Evolutionary conservation across 1,284 basidiomycete species (phyloP).

Genomic region (Ceratorhiza oryzae-sativae): DNA sequence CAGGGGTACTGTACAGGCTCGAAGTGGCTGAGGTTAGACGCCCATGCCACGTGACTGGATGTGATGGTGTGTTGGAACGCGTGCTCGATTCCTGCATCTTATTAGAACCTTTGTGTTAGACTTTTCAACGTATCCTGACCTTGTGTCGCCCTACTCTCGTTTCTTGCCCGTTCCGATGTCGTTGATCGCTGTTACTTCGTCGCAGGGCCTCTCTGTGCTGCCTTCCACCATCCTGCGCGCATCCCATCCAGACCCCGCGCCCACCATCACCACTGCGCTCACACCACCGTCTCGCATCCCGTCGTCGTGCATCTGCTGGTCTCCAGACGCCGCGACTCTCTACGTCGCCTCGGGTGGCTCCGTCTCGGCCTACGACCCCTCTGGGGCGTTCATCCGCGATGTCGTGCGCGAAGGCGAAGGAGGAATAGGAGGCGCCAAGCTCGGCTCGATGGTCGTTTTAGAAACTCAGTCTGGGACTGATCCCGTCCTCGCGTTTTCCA

Average conservation of each 20-base stretch:
- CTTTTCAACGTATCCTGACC: conserved; percentile 4
- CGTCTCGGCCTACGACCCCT: conserved; percentile 28
- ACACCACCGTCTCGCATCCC: conserved; percentile 33
- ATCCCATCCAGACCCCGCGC: conserved; percentile 26
- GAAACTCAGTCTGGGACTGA: conserved; percentile 24
- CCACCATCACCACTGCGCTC: conserved; percentile 14
- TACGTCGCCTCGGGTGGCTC: conserved; percentile 34
- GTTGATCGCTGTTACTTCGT: conserved; percentile 35
- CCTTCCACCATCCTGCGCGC: conserved; percentile 9
- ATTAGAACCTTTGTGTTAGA: conserved; percentile 28
- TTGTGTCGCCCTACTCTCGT: conserved; percentile 5
- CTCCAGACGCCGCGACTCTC: conserved; percentile 8
- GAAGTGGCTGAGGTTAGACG: conserved; percentile 11
- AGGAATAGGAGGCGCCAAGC: conserved; percentile 35
- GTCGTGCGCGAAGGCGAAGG: conserved; percentile 31
- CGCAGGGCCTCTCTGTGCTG: conserved; percentile 30
- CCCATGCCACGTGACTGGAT: conserved; percentile 1
- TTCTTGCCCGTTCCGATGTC: conserved; percentile 3
- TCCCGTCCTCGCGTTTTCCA: conserved; percentile 12
- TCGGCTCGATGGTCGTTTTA: conserved; percentile 29
- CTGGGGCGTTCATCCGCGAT: conserved; percentile 17
- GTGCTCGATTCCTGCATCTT: conserved; percentile 1
- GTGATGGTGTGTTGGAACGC: conserved; percentile 14
- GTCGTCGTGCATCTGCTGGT: conserved; percentile 28
- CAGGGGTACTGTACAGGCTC: background rate